These are phyloP conservation scores for Microsporum ferrugineum DNA, from an alignment of 2,329 filamentous ascomycete genomes.

Conservation along the genomic window DNA sequence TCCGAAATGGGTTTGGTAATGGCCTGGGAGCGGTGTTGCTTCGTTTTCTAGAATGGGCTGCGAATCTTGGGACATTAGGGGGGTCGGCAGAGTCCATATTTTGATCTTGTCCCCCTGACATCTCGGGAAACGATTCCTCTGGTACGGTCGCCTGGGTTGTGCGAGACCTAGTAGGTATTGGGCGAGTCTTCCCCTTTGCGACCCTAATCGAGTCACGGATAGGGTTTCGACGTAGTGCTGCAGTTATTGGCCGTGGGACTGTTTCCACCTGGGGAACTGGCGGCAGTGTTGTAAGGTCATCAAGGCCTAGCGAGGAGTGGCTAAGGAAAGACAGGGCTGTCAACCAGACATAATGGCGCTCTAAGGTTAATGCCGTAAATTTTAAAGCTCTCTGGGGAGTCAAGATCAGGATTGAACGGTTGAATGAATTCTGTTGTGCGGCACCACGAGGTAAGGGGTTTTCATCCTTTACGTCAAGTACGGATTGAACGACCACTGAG, in stretches of 20 bases:
- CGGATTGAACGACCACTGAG: constrained; percentile 83
- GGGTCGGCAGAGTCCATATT: constrained; percentile 35
- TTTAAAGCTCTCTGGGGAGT: constrained; percentile 90
- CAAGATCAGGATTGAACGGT: constrained; percentile 86
- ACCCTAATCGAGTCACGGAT: constrained; percentile 85
- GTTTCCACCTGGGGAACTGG: constrained; percentile 38
- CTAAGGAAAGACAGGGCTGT: constrained; percentile 90
- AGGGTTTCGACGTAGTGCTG: constrained; percentile 42
- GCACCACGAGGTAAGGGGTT: constrained; percentile 68
- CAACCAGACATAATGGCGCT: constrained; percentile 90
- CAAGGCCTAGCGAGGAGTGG: constrained; percentile 70
- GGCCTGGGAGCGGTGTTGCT: constrained; percentile 74
- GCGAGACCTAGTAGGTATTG: constrained; percentile 30
- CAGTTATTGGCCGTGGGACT: constrained; percentile 33
- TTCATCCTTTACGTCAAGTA: constrained; percentile 91
- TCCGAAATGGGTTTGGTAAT: constrained; percentile 62
- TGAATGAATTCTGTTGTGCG: constrained; percentile 51
- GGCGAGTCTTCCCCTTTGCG: constrained; percentile 59
- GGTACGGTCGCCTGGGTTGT: constrained; percentile 25
- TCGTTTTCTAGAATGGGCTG: constrained; percentile 65
- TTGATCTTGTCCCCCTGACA: constrained; percentile 15
- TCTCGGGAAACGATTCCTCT: constrained; percentile 20
- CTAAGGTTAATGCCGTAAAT: constrained; percentile 72
- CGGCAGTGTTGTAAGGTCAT: constrained; percentile 56
- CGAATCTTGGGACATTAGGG: constrained; percentile 43